Base-by-base conservation (phyloP, 345 rosid genomes). In the Arabidopsis arenosa region DNA sequence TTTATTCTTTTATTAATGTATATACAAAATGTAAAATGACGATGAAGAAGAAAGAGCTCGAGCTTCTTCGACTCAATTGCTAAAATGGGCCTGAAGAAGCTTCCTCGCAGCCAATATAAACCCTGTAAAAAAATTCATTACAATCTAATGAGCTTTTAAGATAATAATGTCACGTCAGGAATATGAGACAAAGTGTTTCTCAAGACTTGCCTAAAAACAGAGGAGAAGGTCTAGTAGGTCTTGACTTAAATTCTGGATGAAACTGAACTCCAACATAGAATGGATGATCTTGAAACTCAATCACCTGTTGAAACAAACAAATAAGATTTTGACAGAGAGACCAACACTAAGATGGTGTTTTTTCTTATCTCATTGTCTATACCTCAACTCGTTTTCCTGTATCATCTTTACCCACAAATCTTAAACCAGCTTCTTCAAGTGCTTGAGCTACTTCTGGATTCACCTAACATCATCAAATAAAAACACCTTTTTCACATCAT, bases 181-280 rank as follows among this genome's bases (percentile, higher is more conserved):
- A 72, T 18, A 59, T 14, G 63, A 66, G 65, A 79, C 21, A 62
- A 49, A 18, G 4, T 8, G 49, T 26, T 40, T 41, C 33, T 55
- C 45, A 23, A 73, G 23, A 80, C 67, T 51, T 85, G 87, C 98
- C 98, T 80, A 92, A 73, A 86, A 92, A 94, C 51, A 80, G 90
- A 73, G 97, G 86, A 2, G 98, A 94, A 66, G 98, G 97, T 80
- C 86, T 86, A 52, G 85, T 88, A 3, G 97, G 97, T 44, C 98
- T 89, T 57, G 98, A 92, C 81, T 92, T 94, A 76, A 89, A 94
- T 82, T 94, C 98, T 54, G 97, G 97, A 80, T 94, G 98, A 75
- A 92, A 92, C 83, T 94, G 98, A 73, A 87, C 92, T 36, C 96
- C 96, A 32, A 85, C 87, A 77, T 89, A 90, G 79, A 71, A 90